phyloP scores from a whole-genome alignment of 768 basidiomycete genomes.

The Leucosporidium yakuticum region DNA sequence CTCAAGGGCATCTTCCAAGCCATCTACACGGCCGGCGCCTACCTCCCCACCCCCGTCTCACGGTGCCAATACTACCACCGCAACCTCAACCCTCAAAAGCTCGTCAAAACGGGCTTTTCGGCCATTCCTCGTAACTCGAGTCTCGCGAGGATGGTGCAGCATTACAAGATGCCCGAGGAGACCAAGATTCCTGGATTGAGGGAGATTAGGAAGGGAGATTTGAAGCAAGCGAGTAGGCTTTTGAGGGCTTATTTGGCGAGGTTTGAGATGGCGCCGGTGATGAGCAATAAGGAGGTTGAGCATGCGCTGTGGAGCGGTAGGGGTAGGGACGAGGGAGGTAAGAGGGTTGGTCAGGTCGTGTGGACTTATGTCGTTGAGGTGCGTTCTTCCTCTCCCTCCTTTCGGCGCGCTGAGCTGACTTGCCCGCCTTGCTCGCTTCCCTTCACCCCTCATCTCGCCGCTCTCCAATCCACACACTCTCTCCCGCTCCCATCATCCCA shows the following conservation, averaged over 20 bases:
- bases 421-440: slow-evolving; percentile 3
- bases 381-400: slow-evolving; percentile 15
- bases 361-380: slow-evolving; percentile 98
- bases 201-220: slow-evolving; percentile 78
- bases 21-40: slow-evolving; percentile 89
- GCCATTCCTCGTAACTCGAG: slow-evolving; percentile 79
- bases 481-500: too few species aligned
- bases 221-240: slow-evolving; percentile 63
- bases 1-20: slow-evolving; percentile 90
- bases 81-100: slow-evolving; percentile 80
- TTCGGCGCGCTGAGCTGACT: too few species aligned
- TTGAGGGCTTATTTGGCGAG: slow-evolving; percentile 72
- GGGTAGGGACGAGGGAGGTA: slow-evolving; percentile 54
- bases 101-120: slow-evolving; percentile 85
- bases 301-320: slow-evolving; percentile 85
- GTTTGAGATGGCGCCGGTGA: slow-evolving; percentile 73
- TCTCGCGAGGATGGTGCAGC: slow-evolving; percentile 77
- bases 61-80: slow-evolving; percentile 83
- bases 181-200: slow-evolving; percentile 57
- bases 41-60: slow-evolving; percentile 87
- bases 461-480: neutral
- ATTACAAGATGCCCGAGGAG: slow-evolving; percentile 60
- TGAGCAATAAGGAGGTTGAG: slow-evolving; percentile 66
- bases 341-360: slow-evolving; percentile 74
- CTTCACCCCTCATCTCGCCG: neutral